Base-by-base conservation (phyloP, 805 yeast species). In the Teunomyces panamensis region DNA sequence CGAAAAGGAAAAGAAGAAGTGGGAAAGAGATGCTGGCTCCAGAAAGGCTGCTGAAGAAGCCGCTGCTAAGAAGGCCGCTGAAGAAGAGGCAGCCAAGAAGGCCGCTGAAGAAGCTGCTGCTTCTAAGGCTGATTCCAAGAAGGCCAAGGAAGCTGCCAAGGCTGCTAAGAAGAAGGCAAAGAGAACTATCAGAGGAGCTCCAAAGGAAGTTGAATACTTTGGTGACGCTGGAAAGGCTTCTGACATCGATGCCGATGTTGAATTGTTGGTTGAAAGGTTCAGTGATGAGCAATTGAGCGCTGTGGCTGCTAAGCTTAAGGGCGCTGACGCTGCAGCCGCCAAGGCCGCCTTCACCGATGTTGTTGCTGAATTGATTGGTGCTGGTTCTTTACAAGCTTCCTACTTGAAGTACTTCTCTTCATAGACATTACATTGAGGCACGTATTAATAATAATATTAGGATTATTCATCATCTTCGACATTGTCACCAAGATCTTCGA, bases 1-100 rank as follows among this genome's bases (percentile, higher is more conserved):
- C 69, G 98, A 88, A 68, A 92, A 92, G 79, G 99, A 88, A 65
- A 83, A 83, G 70, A 83, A 78, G 79, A 94, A 92, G 74, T 92
- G 98, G 98, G 98, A 94, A 71, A 87, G 85, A 69, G 98, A 91
- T 71, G 96, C 98, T 46, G 98, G 97, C 59, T 83, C 96, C 29
- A 87, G 98, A 78, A 85, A 89, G 67, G 98, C 95, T 55, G 97
- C 96, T 52, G 99, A 89, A 71, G 87, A 80, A 64, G 96, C 92
- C 44, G 85, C 87, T 67, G 83, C 82, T 49, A 85, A 85, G 73
- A 85, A 84, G 65, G 97, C 87, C 59, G 96, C 87, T 45, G 98
- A 87, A 61, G 97, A 89, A 63, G 83, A 75, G 55, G 88, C 86
- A 57, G 83, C 83, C 59, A 83, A 81, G 56, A 84, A 81, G 64